Evolutionary conservation across 1,139 yeast species (phyloP), one percentile per base, ranked within the genome.

Genomic region (Kodamaea alishanica): DNA sequence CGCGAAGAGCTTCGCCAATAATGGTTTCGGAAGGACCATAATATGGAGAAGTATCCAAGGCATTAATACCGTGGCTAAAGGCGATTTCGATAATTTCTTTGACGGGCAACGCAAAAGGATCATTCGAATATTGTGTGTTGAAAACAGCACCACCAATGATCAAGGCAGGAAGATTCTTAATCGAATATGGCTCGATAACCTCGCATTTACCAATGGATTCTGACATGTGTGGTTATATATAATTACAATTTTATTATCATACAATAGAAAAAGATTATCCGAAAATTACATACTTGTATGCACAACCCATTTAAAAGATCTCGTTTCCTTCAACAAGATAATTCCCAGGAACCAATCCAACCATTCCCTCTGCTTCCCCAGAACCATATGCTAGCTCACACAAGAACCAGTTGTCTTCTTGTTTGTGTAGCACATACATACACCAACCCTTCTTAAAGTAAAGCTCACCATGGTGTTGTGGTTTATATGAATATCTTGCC

Each of bases 391-490:
- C 69, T 37, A 84, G 77, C 56, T 88, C 95, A 45, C 87, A 84
- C 50, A 83, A 81, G 82, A 84, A 88, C 96, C 96, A 88, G 27
- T 89, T 88, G 54, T 88, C 96, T 39, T 84, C 90, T 58, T 87
- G 95, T 68, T 75, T 82, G 49, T 79, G 79, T 23, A 85, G 61
- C 9, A 88, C 77, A 45, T 80, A 73, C 59, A 88, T 65, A n/a
- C 78, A 58, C 69, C 89, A 94, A 40, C 84, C 84, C 55, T 85
- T 84, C 41, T 75, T 73, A 69, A 88, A 87, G 11, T 73, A 65
- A 8, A 87, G 72, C 52, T 88, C 96, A 35, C 86, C 92, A n/a
- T 82, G 83, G 37, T 84, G 82, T 22, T 80, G 83, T 1, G 95
- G 89, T 28, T 75, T 72, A 62, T 84, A 88, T 34, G 80, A 80